Base-by-base conservation (phyloP, 495 filamentous ascomycete genomes). In the Bathelium albidoporum region DNA sequence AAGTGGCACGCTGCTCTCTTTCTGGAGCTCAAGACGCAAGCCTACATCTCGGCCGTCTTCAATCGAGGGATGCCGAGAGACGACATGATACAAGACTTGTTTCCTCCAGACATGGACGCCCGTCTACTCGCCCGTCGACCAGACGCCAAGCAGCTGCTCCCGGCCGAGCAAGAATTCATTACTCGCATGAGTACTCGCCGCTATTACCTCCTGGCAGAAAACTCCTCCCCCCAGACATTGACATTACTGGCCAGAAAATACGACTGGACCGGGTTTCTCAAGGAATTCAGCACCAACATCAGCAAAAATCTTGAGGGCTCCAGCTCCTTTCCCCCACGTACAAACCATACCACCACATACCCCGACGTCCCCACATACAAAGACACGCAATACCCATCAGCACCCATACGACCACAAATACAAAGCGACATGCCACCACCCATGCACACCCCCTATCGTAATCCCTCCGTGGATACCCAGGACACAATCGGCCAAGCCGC, bases 11-110 rank as follows among this genome's bases (percentile, higher is more conserved):
- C 85, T 14, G 82, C 86, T 29, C 67, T 96, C 29, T 89, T 89
- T 66, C 77, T 96, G 20, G 87, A 90, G 62, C 78, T 96, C 20
- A 96, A 96, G 72, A 95, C 91, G 0, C 89, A 95, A 64, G 84
- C 86, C 11, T 89, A 92, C 65, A 87, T 95, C 59, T 85, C 87
- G 1, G 84, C 88, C 1, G 80, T 90, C 68, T 78, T 81, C 45
- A 69, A 67, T 59, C 62, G 63, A 39, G 82, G 89, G 43, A 82
- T 81, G 22, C 79, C 83, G 1, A 83, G 81, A 55, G 85, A 86
- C 2, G 86, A 87, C 36, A 78, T 90, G 3, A 70, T 96, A 11
- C 85, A 87, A 34, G 81, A 87, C 60, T 72, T 95, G 0, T 96
- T 96, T 69, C 88, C 90, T 0, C 75, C 78, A 4, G 80, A 86